These are phyloP conservation scores for Pouteria campechiana DNA, from an alignment of 179 eudicot species.

Conservation along the genomic window DNA sequence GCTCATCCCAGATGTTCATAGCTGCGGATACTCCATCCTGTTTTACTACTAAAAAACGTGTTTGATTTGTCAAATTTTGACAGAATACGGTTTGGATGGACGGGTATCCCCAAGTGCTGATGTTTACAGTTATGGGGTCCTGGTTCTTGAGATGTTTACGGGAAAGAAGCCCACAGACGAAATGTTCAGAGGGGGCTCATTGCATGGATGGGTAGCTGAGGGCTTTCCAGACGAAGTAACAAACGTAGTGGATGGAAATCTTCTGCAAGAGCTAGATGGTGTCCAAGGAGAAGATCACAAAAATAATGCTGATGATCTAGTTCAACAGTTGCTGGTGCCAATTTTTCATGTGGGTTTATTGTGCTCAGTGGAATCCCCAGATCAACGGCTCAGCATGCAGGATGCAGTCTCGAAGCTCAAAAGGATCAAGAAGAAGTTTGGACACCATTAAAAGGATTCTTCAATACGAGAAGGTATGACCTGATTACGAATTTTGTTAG, in stretches of 20 bases:
- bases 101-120: slow-evolving; percentile 6
- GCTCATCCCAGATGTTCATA: too few relatives aligned
- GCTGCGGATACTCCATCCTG: too few relatives aligned
- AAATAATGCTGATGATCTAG: not conserved
- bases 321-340: slow-evolving; percentile 1
- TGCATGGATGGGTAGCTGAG: slow-evolving; percentile 8
- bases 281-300: not conserved
- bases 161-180: slow-evolving; percentile 11
- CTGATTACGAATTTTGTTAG: too few relatives aligned
- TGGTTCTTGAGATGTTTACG: slow-evolving; percentile 14
- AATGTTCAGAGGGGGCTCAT: slow-evolving; percentile 6
- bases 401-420: slow-evolving; percentile 1
- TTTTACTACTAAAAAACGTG: too few relatives aligned
- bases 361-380: slow-evolving; percentile 5
- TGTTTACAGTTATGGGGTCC: slow-evolving; percentile 16
- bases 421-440: slow-evolving; percentile 1
- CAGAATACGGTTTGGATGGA: slow-evolving; percentile 18
- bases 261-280: too few relatives aligned
- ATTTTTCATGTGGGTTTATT: slow-evolving; percentile 6
- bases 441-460: too few relatives aligned
- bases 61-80: not conserved
- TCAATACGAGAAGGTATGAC: too few relatives aligned
- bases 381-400: slow-evolving; percentile 2
- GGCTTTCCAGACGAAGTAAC: not conserved
- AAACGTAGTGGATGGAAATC: slow-evolving; percentile 2